A percentile compares a stretch with the other conserved stretches of the same genome.
phyloP scores from a whole-genome alignment of 2,329 filamentous ascomycete species.

The Aspergillus fijiensis region DNA sequence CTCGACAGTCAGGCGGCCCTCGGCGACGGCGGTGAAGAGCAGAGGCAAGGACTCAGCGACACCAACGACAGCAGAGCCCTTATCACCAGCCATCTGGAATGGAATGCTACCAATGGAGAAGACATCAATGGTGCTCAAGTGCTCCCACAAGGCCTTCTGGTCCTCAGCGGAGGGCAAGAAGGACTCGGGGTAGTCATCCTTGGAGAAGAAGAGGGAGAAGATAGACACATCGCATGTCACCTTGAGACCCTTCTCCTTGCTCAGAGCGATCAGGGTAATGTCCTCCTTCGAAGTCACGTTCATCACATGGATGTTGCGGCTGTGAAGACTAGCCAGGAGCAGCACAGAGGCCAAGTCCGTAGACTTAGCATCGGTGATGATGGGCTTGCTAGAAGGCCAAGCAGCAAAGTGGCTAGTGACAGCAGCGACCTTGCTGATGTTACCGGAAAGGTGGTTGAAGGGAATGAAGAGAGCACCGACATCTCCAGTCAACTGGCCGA shows the following conservation, averaged over 20 bases:
- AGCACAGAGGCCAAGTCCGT: conserved; percentile 79
- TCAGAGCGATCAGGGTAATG: conserved; percentile 71
- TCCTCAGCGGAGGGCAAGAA: conserved; percentile 66
- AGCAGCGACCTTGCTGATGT: conserved; percentile 79
- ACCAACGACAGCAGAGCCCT: conserved; percentile 61
- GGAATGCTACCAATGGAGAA: conserved; percentile 78
- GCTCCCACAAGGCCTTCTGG: conserved; percentile 71
- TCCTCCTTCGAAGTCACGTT: conserved; percentile 80
- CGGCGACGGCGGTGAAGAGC: conserved; percentile 71
- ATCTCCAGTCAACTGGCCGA: conserved; percentile 68
- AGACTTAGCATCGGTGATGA: conserved; percentile 77
- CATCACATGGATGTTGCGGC: conserved; percentile 74
- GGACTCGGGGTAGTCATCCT: conserved; percentile 67
- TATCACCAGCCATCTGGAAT: conserved; percentile 67
- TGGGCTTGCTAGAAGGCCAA: conserved; percentile 76
- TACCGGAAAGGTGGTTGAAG: conserved; percentile 76
- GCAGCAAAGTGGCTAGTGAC: conserved; percentile 76
- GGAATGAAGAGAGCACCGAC: conserved; percentile 80
- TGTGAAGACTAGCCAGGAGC: conserved; percentile 74
- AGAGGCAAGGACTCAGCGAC: conserved; percentile 73
- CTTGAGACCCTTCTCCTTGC: conserved; percentile 77
- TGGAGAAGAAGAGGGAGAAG: conserved; percentile 73
- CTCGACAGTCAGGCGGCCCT: conserved; percentile 70
- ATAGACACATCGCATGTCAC: conserved; percentile 82
- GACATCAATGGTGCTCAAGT: conserved; percentile 71